Evolutionary conservation across 768 basidiomycete genomes (phyloP).

Genomic region (Ephemerocybe angulata): DNA sequence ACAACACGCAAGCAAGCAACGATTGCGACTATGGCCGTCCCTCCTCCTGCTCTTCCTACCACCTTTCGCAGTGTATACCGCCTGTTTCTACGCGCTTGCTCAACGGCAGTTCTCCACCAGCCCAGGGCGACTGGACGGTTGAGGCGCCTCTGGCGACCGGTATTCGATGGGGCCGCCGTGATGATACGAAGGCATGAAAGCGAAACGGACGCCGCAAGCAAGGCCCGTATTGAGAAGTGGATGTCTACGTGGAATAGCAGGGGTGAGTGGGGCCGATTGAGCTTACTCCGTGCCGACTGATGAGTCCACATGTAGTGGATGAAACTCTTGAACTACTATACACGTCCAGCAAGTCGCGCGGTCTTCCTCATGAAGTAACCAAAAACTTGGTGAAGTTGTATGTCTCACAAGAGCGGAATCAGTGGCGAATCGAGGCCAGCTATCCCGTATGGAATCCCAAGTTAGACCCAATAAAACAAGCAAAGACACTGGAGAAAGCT

Average conservation of each 20-base stretch:
- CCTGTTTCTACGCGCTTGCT: constrained; percentile 12
- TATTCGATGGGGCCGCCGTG: constrained; percentile 9
- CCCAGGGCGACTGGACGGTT: constrained; percentile 7
- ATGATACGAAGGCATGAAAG: constrained; percentile 4
- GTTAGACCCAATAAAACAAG: constrained; percentile 10
- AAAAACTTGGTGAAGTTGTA: constrained; percentile 48
- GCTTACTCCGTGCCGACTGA: background rate
- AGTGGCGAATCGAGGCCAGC: constrained; percentile 7
- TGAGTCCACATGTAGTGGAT: constrained; percentile 48
- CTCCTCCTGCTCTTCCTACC: constrained; percentile 8
- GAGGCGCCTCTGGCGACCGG: constrained; percentile 12
- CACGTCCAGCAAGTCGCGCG: constrained; percentile 59
- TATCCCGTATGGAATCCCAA: constrained; percentile 13
- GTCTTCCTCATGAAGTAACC: constrained; percentile 56
- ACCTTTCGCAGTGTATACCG: constrained; percentile 16
- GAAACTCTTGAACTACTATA: constrained; percentile 59
- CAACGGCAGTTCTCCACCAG: constrained; percentile 14
- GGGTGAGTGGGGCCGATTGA: constrained; percentile 35
- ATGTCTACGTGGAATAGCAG: constrained; percentile 52
- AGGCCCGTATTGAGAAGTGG: constrained; percentile 29
- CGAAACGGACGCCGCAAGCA: background rate
- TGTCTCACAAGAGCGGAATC: constrained; percentile 26
- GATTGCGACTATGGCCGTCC: too few relatives aligned
- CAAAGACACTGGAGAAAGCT: constrained; percentile 7
- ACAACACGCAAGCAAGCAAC: background rate